Evolutionary conservation across 169 alveolate genomes (phyloP).

Genomic region (Perkinsus olseni): DNA sequence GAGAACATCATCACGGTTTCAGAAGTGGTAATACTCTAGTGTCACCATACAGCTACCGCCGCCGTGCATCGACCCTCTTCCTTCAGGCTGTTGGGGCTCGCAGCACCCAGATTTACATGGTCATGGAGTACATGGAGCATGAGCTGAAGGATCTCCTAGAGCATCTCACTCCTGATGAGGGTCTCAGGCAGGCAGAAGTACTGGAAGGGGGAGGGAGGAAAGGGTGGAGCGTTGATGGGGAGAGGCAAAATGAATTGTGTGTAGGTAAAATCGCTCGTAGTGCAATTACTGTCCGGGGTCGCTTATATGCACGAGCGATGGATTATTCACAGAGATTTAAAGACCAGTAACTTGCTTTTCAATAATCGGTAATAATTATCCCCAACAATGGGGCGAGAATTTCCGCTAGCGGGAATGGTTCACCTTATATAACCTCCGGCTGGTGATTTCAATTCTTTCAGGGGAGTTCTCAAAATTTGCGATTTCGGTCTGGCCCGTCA

Average conservation of each 20-base stretch:
- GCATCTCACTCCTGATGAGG: slow-evolving; percentile 21
- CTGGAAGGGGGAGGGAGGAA: background rate
- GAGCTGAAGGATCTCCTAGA: slow-evolving; percentile 84
- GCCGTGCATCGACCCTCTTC: background rate
- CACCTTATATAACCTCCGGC: background rate
- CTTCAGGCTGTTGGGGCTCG: background rate
- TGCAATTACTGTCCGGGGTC: slow-evolving; percentile 55
- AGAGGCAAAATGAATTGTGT: background rate
- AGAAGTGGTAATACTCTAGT: slow-evolving; percentile 62
- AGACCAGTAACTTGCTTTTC: slow-evolving; percentile 70
- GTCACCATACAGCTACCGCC: slow-evolving; percentile 21
- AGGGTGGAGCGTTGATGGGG: background rate
- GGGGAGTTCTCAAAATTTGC: slow-evolving; percentile 42
- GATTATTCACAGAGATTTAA: slow-evolving; percentile 80
- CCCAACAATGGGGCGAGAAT: background rate
- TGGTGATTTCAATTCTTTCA: background rate
- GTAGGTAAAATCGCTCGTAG: background rate
- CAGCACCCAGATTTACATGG: slow-evolving; percentile 21
- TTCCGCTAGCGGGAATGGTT: background rate
- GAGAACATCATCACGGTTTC: slow-evolving; percentile 79
- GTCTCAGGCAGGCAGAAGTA: background rate
- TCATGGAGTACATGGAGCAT: slow-evolving; percentile 93
- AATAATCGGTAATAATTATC: slow-evolving; percentile 54
- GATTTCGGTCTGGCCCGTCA: slow-evolving; percentile 87
- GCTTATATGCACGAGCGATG: slow-evolving; percentile 68